These are phyloP conservation scores for Chytridium lagenaria DNA, from an alignment of 371 early-diverging fungal species.

Conservation along the genomic window DNA sequence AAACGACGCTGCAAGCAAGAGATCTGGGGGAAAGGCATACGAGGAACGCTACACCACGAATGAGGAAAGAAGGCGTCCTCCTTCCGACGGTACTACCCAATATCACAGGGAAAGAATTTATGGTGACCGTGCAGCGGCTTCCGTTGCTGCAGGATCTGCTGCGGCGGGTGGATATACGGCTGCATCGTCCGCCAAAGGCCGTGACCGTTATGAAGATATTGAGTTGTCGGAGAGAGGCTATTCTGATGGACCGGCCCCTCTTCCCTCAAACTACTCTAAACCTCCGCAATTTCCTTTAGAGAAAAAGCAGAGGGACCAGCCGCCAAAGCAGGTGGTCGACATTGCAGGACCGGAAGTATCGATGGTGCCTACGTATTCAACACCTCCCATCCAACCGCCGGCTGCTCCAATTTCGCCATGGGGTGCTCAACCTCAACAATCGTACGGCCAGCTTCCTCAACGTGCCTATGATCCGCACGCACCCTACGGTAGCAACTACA, in stretches of 20 bases:
- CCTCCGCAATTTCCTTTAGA: slow-evolving; percentile 11
- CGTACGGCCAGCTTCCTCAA: background rate
- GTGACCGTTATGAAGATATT: slow-evolving; percentile 4
- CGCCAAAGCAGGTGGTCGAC: slow-evolving; percentile 2
- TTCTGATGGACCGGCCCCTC: slow-evolving; percentile 3
- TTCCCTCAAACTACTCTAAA: background rate
- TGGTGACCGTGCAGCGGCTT: slow-evolving; percentile 3
- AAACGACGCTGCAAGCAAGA: background rate
- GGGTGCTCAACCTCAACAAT: background rate
- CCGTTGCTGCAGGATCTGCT: background rate
- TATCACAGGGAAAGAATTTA: slow-evolving; percentile 2
- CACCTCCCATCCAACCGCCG: background rate
- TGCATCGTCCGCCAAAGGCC: background rate
- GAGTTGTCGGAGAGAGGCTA: background rate
- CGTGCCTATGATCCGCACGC: background rate
- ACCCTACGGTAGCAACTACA: slow-evolving; percentile 12
- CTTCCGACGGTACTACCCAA: background rate
- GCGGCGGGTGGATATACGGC: background rate
- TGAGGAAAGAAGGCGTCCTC: background rate
- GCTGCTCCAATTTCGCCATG: background rate
- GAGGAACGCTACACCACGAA: background rate
- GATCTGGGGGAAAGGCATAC: no score
- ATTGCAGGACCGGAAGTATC: background rate
- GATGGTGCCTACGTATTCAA: background rate
- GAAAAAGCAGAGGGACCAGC: background rate